Base-by-base conservation (phyloP, 345 rosid species). In the Cardamine chenopodiifolia region DNA sequence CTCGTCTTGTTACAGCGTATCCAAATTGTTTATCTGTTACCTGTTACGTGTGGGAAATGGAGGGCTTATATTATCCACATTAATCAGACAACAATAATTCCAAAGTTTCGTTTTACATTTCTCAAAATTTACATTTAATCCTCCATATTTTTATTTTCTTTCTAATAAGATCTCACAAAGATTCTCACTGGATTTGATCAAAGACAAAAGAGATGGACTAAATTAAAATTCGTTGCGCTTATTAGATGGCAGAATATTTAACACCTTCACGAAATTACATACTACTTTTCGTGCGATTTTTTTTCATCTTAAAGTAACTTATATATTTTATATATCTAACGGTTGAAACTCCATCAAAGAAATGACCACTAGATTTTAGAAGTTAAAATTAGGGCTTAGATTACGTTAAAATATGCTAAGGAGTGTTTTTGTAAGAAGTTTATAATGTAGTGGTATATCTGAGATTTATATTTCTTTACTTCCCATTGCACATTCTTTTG, bases 21-120 rank as follows among this genome's bases (percentile, higher is more conserved):
- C 80, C 64, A 77, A 77, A 70, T 70, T 55, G 80, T 63, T 64
- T 56, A 77, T 55, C 61, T 70, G 42, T 48, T 64, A 77, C 69
- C 79, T 77, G 40, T 70, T 77, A 77, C 80, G 76, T 64, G 72
- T 64, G 72, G 67, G 76, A 56, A 63, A 28, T 44, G 58, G 35
- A 70, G 58, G 72, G 22, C 28, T 54, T 71, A 8, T 35, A n/a
- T 62, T 57, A 52, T 65, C 72, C 76, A 65, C 72, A 35, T 62
- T 65, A 18, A 17, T 47, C 45, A 20, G 20, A 70, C 48, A 17
- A 49, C 6, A 11, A 61, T 18, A 8, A 29, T 57, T 73, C 23
- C 63, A 70, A 45, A 18, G 2, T 8, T 40, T 40, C 12, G n/a
- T 32, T 66, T 17, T 1, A 19, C 39, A 19, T 20, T 62, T 54